These are phyloP conservation scores for Bipolaris sorokiniana DNA, from an alignment of 2,329 filamentous ascomycete species.

Conservation along the genomic window DNA sequence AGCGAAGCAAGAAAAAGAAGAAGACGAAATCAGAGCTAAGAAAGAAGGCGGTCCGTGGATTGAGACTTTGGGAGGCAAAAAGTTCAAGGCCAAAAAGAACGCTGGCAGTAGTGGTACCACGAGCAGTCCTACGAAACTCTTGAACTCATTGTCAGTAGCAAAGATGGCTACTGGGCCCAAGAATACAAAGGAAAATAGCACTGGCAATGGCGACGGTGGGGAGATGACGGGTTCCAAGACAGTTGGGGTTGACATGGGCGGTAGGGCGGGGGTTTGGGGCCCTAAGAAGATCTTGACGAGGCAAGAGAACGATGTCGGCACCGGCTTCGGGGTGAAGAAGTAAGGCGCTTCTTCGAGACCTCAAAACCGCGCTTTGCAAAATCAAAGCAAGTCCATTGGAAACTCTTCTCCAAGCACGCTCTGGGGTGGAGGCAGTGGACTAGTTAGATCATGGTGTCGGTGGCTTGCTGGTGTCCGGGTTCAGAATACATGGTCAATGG, in stretches of 20 bases:
- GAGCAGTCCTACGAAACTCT: not conserved
- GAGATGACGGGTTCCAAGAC: slow-evolving; percentile 17
- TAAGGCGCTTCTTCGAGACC: not conserved
- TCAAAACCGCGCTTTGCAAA: too few species aligned
- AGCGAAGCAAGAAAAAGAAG: slow-evolving; percentile 20
- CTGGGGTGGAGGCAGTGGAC: too few species aligned
- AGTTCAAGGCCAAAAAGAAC: slow-evolving; percentile 20
- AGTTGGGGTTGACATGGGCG: slow-evolving; percentile 18
- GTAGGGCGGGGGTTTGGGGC: slow-evolving; percentile 34
- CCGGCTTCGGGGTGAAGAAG: not conserved
- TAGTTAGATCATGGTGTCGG: too few species aligned
- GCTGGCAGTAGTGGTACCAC: not conserved
- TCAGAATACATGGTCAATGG: not conserved
- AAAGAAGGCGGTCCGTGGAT: slow-evolving; percentile 32
- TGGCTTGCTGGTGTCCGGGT: not conserved
- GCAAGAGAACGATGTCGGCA: slow-evolving; percentile 19
- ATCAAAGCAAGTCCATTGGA: too few species aligned
- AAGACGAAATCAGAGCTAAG: slow-evolving; percentile 20
- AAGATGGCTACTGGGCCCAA: slow-evolving; percentile 13
- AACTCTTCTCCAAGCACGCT: too few species aligned
- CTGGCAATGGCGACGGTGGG: not conserved
- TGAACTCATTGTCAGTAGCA: slow-evolving; percentile 8
- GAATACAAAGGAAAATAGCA: slow-evolving; percentile 11
- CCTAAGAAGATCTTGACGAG: slow-evolving; percentile 36
- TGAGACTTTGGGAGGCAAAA: slow-evolving; percentile 26